Evolutionary conservation across 257 asterid species (phyloP).

Genomic region (Solanum microdontum): DNA sequence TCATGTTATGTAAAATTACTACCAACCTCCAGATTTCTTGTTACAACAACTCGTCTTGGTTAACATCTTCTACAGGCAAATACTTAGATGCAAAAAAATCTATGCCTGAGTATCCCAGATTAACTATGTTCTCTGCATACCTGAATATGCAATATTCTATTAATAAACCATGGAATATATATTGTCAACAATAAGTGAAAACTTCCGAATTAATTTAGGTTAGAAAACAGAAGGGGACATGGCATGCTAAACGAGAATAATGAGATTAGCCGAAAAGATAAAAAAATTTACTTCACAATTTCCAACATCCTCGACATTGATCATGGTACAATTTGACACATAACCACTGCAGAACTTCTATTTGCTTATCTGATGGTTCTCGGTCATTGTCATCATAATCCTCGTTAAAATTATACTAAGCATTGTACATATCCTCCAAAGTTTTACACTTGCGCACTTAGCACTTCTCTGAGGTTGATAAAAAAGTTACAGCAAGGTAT

Average conservation of each 20-base stretch:
- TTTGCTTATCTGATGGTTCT: constrained; percentile 28
- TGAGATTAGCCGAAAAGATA: neutral
- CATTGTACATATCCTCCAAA: constrained; percentile 61
- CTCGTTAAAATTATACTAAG: constrained; percentile 37
- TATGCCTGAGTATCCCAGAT: too few relatives aligned
- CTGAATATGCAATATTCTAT: too few relatives aligned
- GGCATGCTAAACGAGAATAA: neutral
- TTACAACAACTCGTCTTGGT: too few relatives aligned
- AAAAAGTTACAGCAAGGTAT: neutral
- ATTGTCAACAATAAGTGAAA: neutral
- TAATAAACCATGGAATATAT: too few relatives aligned
- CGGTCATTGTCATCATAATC: constrained; percentile 64
- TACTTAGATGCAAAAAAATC: too few relatives aligned
- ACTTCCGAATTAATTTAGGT: neutral
- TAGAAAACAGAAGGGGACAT: neutral
- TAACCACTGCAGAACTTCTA: constrained; percentile 60
- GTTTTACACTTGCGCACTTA: constrained; percentile 36
- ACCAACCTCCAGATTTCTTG: too few relatives aligned
- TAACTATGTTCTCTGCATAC: too few relatives aligned
- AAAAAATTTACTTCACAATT: constrained; percentile 53
- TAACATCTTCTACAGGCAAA: too few relatives aligned
- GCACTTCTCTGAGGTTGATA: constrained; percentile 36
- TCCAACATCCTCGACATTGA: constrained; percentile 34
- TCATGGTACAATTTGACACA: constrained; percentile 43
- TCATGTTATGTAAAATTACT: too few relatives aligned